Evolutionary conservation across 768 basidiomycete genomes (phyloP), one percentile per base, ranked within the genome.

Genomic region (Pleurotus tuber-regium): DNA sequence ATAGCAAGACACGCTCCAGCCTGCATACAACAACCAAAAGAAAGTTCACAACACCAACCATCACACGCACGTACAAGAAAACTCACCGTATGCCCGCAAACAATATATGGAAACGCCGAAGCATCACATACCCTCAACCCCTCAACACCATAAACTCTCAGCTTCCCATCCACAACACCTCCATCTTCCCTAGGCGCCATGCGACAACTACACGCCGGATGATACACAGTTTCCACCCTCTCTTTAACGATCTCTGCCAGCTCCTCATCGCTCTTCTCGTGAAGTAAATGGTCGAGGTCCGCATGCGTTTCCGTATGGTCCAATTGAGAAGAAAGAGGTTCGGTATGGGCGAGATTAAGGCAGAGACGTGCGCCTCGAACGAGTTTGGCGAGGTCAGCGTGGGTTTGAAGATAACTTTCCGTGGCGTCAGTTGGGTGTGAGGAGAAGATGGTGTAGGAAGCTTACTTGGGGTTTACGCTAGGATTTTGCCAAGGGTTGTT

Each of bases 141-240:
- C 19, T 66, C 59, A 28, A 78, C 61, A 1, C 74, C 77, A 57
- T 77, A 73, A 9, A 78, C 76, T 1, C 71, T 65, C 31, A 77
- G 59, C 35, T 68, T 63, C 4, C 69, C 64, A 55, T 76, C 72
- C 4, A 78, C 75, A n/a, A 77, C 75, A 4, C 77, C 75, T 4
- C 66, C 62, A 23, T 70, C 64, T 16, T 63, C 63, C 8, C 59
- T 56, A 14, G 72, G 70, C 10, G 74, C 74, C 74, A 77, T 78
- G 19, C 74, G 66, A 49, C 75, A 76, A 8, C 74, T 75, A 50
- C 71, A 65, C 9, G 70, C 53, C 0, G 76, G 75, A 56, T 78
- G 77, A 51, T 77, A 77, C 26, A 76, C 57, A 1, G 76, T 78
- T 55, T 77, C 73, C 4, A 73, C 68, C 12, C 75, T 67, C 40